phyloP scores from a whole-genome alignment of 805 yeast species.

The Candida silvicultrix region DNA sequence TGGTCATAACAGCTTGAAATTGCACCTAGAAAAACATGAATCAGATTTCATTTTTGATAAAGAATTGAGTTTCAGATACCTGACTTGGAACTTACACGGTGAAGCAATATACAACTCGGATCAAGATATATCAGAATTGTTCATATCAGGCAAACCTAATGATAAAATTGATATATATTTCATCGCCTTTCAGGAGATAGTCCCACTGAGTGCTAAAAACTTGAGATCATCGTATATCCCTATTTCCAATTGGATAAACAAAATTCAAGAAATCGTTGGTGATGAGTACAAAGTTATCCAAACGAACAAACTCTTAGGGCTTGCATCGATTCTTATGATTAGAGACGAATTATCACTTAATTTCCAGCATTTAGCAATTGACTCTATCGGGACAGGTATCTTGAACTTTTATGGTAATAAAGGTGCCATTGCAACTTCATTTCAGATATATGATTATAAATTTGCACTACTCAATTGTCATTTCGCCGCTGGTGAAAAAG shows the following conservation, averaged over 20 bases:
- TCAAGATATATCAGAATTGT: conserved; percentile 12
- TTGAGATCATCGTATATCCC: conserved; percentile 29
- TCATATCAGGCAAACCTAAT: conserved; percentile 1
- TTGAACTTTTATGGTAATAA: conserved; percentile 55
- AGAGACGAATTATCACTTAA: conserved; percentile 27
- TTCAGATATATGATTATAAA: conserved; percentile 28
- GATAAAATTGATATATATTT: conserved; percentile 30
- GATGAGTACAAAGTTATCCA: conserved; percentile 29
- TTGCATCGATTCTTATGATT: conserved; percentile 41
- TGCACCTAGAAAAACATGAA: conserved; percentile 10
- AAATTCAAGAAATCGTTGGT: conserved; percentile 16
- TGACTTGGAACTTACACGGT: conserved; percentile 36
- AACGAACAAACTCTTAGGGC: conserved; percentile 44
- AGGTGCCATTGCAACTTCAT: conserved; percentile 45
- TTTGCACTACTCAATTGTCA: conserved; percentile 44
- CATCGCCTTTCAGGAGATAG: conserved; percentile 44
- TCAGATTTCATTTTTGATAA: conserved; percentile 13
- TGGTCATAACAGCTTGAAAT: conserved; percentile 4
- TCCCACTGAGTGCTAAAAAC: conserved; percentile 36
- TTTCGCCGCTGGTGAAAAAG: conserved; percentile 43
- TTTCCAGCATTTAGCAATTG: conserved; percentile 31
- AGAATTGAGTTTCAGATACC: conserved; percentile 19
- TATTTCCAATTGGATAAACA: conserved; percentile 28
- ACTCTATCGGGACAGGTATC: conserved; percentile 51
- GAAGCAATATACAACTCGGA: conserved; percentile 16